Evolutionary conservation across 2,329 filamentous ascomycete species (phyloP).

Genomic region (Nectriaceae sp.): DNA sequence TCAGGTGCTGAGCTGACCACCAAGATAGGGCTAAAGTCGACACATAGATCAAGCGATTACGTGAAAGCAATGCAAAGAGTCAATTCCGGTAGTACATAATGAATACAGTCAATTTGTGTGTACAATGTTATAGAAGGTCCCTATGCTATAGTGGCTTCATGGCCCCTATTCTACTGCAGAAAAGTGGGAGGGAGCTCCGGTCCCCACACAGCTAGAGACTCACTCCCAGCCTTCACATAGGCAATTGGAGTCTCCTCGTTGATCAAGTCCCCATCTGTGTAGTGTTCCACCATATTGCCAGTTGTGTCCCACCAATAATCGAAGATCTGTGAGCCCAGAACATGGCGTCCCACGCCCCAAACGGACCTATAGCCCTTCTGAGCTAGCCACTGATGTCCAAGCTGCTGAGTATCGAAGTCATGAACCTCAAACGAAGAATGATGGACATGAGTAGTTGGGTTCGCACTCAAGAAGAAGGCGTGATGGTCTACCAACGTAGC

Average conservation of each 20-base stretch:
- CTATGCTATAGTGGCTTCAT: too few species aligned
- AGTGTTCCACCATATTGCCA: conserved; percentile 9
- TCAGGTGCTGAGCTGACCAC: too few species aligned
- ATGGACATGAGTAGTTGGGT: conserved; percentile 57
- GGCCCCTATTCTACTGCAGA: too few species aligned
- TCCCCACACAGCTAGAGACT: conserved; percentile 8
- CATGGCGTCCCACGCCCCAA: conserved; percentile 72
- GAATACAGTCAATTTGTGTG: too few species aligned
- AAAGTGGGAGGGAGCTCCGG: conserved; percentile 3
- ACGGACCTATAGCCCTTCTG: conserved; percentile 63
- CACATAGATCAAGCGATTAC: too few species aligned
- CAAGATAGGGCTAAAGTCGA: too few species aligned
- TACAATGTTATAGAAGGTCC: too few species aligned
- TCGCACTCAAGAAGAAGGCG: conserved; percentile 51
- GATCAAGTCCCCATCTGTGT: conserved; percentile 8
- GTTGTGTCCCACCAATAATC: conserved; percentile 30
- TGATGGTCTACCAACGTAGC: conserved; percentile 51
- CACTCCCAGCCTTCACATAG: conserved; percentile 1
- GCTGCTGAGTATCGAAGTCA: conserved; percentile 69
- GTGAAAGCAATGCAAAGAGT: too few species aligned
- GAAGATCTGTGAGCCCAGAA: conserved; percentile 71
- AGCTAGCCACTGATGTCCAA: conserved; percentile 70
- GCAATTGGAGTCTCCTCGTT: conserved; percentile 4
- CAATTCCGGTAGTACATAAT: too few species aligned
- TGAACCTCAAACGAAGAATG: conserved; percentile 71